A percentile compares a stretch with the other conserved stretches of the same genome.
phyloP scores from a whole-genome alignment of 495 filamentous ascomycete species.

The Immersiella caudata region DNA sequence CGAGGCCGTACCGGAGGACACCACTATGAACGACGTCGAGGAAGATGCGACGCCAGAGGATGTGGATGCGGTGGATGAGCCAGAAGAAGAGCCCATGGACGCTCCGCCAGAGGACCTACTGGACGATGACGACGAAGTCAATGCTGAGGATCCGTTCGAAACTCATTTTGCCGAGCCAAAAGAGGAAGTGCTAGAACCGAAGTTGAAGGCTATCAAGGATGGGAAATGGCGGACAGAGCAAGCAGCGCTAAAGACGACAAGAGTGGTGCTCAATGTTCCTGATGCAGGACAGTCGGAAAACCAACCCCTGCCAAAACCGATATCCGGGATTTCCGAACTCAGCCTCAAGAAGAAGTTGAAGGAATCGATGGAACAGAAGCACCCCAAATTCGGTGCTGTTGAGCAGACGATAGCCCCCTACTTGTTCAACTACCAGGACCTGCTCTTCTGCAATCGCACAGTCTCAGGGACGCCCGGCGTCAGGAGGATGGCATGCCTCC shows the following conservation, averaged over 20 bases:
- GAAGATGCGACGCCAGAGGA: constrained; percentile 30
- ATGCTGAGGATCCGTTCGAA: constrained; percentile 74
- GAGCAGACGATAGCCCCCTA: constrained; percentile 59
- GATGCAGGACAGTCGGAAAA: constrained; percentile 28
- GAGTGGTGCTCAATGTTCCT: constrained; percentile 43
- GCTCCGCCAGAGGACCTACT: constrained; percentile 37
- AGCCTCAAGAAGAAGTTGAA: constrained; percentile 62
- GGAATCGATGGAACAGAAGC: constrained; percentile 36
- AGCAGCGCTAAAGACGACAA: constrained; percentile 44
- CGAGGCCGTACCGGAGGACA: constrained; percentile 22
- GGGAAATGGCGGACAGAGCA: constrained; percentile 63
- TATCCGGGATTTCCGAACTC: constrained; percentile 49
- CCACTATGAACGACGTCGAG: constrained; percentile 21
- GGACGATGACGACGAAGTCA: constrained; percentile 55
- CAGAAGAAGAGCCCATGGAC: constrained; percentile 51
- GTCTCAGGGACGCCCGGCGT: constrained; percentile 64
- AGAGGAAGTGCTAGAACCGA: constrained; percentile 55
- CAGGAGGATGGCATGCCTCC: constrained; percentile 74
- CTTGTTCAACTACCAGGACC: constrained; percentile 78
- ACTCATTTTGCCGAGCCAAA: constrained; percentile 71
- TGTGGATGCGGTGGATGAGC: constrained; percentile 31
- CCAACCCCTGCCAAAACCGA: constrained; percentile 28
- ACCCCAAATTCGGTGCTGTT: constrained; percentile 49
- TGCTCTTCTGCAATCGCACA: constrained; percentile 75
- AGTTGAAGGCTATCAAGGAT: constrained; percentile 55